Percentiles rank a stretch among this genome's conserved stretches.
Evolutionary conservation across 1,139 yeast species (phyloP).

Genomic region (Hanseniaspora uvarum): DNA sequence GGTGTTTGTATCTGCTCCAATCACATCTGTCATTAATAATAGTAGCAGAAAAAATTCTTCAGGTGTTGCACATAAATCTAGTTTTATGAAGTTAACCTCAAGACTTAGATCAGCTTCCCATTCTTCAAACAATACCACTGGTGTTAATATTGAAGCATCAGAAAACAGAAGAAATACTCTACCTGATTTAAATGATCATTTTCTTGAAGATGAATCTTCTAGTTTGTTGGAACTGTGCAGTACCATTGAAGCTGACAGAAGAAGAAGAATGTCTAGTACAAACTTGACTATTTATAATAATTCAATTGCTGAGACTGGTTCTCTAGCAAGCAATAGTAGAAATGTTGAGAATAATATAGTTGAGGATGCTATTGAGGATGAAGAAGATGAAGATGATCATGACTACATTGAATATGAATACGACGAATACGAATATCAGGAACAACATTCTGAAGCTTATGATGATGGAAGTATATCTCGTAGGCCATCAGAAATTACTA

Average conservation of each 20-base stretch:
- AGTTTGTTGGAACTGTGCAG: constrained; percentile 11
- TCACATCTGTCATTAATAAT: neutral
- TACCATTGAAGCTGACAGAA: constrained; percentile 15
- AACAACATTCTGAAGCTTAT: neutral
- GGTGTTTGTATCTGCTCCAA: neutral
- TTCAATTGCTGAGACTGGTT: neutral
- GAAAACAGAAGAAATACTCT: constrained; percentile 11
- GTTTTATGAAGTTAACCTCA: constrained; percentile 18
- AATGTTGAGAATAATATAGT: neutral
- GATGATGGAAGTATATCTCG: neutral
- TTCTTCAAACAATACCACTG: neutral
- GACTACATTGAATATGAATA: neutral
- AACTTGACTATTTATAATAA: neutral
- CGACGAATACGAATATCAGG: neutral
- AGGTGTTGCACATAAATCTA: neutral
- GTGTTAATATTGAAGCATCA: neutral
- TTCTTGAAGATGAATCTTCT: constrained; percentile 7
- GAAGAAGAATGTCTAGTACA: constrained; percentile 14
- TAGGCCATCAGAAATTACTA: neutral
- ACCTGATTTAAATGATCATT: neutral
- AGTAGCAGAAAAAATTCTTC: constrained; percentile 6
- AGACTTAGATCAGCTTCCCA: constrained; percentile 17
- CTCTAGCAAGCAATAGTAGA: neutral
- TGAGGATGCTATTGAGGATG: constrained; percentile 7
- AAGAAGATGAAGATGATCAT: neutral